Base-by-base conservation (phyloP, 176 grass and related monocot genomes). In the Lolium perenne region DNA sequence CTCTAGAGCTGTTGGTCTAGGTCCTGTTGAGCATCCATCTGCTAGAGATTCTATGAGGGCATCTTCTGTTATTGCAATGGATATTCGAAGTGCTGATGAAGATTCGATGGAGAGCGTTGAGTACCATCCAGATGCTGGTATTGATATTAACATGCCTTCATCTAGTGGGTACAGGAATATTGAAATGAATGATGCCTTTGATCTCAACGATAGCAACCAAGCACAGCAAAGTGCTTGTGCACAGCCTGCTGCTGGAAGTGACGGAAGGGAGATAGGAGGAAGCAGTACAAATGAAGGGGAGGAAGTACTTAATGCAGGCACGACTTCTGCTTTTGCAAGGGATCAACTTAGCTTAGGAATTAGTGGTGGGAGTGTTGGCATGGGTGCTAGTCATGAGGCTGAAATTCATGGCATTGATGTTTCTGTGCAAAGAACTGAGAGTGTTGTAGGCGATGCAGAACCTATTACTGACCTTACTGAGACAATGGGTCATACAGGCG, bases 51-150 rank as follows among this genome's bases (percentile, higher is more conserved):
- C 97, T 71, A 60, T 84, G 61, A 87, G 97, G 58, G 86, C 92
- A 68, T 98, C 97, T 41, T 95, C 93, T 92, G 97, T 98, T 86
- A 94, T 95, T 84, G 97, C 97, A 41, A 94, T 98, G 97, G 86
- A 98, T 74, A 83, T 94, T 86, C 88, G 41, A 49, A 88, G 86
- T 51, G 63, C 78, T 9, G 79, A 94, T 35, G 90, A 98, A 38
- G 88, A 94, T 84, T 98, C 97, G 6, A 98, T 98, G 97, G 97
- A 98, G 80, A 98, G 97, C 59, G 97, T 98, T 68, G 97, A 95
- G 82, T 95, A 98, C 84, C 86, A 98, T 88, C 97, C 94, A 8
- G 94, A 88, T 84, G 86, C 80, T 79, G 84, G 83, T 48, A 92
- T 89, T 88, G 94, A 91, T 82, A 78, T 92, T 68, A 78, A 92